These are phyloP conservation scores for Mycosphaerella arachidis DNA, from an alignment of 2,329 filamentous ascomycete species.

Conservation along the genomic window DNA sequence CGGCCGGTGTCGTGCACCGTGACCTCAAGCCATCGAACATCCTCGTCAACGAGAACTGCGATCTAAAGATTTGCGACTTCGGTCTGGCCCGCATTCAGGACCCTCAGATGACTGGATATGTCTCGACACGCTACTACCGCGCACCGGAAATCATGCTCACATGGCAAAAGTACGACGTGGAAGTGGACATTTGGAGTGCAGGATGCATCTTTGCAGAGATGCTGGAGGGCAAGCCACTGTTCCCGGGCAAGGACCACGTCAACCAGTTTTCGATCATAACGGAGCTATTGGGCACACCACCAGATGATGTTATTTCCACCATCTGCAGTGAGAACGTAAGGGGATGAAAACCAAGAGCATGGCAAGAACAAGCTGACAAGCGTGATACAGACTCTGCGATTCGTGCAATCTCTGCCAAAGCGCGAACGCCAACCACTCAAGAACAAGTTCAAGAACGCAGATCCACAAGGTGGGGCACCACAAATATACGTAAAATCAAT, in stretches of 20 bases:
- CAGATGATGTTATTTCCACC: constrained; percentile 96
- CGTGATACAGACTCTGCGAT: constrained; percentile 71
- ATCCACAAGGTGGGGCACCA: constrained; percentile 47
- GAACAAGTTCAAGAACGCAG: constrained; percentile 93
- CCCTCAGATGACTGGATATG: constrained; percentile 98
- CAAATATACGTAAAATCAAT: not conserved
- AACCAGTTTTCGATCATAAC: constrained; percentile 99
- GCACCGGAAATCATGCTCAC: constrained; percentile 99
- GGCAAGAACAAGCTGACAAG: constrained; percentile 21
- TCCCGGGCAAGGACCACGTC: constrained; percentile 98
- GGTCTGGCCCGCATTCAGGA: constrained; percentile 96
- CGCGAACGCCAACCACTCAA: constrained; percentile 81
- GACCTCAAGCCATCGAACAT: constrained; percentile 99
- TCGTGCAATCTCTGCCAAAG: constrained; percentile 95
- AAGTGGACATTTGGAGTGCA: constrained; percentile 98
- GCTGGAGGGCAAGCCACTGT: constrained; percentile 96
- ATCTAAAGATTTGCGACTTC: constrained; percentile 99
- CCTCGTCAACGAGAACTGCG: constrained; percentile 98
- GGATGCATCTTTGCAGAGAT: constrained; percentile 99
- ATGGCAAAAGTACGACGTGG: constrained; percentile 99
- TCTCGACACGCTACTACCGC: constrained; percentile 97
- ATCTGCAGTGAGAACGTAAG: constrained; percentile 86
- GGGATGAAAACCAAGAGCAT: constrained; percentile 47
- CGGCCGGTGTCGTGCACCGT: constrained; percentile 93
- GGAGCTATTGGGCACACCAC: constrained; percentile 89